Evolutionary conservation across 805 yeast species (phyloP).

Genomic region (Peterozyma toletana): DNA sequence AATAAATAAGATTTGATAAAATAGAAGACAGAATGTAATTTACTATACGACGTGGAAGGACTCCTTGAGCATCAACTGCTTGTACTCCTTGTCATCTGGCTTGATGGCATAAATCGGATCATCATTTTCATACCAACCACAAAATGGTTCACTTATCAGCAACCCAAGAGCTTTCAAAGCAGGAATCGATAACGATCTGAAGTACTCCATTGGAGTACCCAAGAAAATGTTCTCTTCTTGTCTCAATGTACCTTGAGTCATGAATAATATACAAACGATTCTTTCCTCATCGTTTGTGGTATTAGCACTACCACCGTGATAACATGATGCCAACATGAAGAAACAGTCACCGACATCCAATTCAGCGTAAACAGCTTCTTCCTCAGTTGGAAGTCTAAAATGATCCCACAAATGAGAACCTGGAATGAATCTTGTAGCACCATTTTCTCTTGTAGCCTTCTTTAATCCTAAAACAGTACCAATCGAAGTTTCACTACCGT

Average conservation of each 20-base stretch:
- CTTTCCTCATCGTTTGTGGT: slow-evolving; percentile 18
- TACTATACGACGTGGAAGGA: too few species aligned
- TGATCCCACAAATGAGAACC: slow-evolving; percentile 28
- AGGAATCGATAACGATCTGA: slow-evolving; percentile 12
- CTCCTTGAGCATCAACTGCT: neutral
- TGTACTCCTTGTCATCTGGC: neutral
- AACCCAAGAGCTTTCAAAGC: slow-evolving; percentile 15
- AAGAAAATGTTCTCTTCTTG: slow-evolving; percentile 23
- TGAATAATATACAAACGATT: slow-evolving; percentile 18
- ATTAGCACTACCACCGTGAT: slow-evolving; percentile 24
- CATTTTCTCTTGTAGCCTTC: slow-evolving; percentile 17
- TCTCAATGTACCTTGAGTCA: slow-evolving; percentile 19
- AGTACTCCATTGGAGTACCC: slow-evolving; percentile 17
- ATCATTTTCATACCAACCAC: too few species aligned
- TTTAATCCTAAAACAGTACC: slow-evolving; percentile 16
- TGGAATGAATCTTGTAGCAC: slow-evolving; percentile 23
- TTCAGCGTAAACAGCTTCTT: slow-evolving; percentile 17
- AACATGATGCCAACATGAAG: slow-evolving; percentile 22
- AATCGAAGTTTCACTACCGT: slow-evolving; percentile 15
- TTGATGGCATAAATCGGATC: neutral
- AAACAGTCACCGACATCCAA: slow-evolving; percentile 23
- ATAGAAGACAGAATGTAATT: too few species aligned
- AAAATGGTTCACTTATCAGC: slow-evolving; percentile 12
- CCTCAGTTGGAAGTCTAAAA: slow-evolving; percentile 15
- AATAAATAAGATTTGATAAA: too few species aligned